A percentile compares a stretch with the other conserved stretches of the same genome.
Conservation (phyloP, 2,329 filamentous ascomycete species). For the Beauveria rudraprayagi region DNA sequence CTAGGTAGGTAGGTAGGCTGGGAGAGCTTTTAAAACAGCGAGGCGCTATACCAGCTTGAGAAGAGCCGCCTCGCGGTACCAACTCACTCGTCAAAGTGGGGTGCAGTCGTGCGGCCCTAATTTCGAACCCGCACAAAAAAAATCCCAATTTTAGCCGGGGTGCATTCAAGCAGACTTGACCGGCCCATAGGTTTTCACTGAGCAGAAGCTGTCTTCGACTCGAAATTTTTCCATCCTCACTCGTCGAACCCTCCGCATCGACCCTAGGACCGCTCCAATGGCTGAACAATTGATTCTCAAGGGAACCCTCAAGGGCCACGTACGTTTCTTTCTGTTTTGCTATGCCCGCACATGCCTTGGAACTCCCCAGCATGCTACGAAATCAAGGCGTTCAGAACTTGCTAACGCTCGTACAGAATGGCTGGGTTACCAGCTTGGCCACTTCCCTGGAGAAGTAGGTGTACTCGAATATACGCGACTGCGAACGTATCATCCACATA, state of each 20-base stretch:
- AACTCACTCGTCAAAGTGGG: constrained; percentile 8
- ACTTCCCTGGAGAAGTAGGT: constrained; percentile 97
- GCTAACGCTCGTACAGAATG: constrained; percentile 49
- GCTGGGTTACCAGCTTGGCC: constrained; percentile 98
- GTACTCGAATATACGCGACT: constrained; percentile 8
- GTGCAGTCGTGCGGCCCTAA: constrained; percentile 11
- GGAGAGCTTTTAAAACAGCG: background rate
- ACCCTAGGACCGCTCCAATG: constrained; percentile 51
- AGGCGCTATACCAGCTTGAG: background rate
- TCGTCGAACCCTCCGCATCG: constrained; percentile 28
- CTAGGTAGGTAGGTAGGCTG: background rate
- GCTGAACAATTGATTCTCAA: constrained; percentile 93
- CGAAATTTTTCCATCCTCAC: constrained; percentile 30
- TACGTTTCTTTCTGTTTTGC: constrained; percentile 36
- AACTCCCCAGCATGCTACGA: background rate
- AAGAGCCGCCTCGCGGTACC: background rate
- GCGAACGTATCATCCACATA: background rate
- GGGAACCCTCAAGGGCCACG: constrained; percentile 96
- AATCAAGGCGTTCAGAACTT: background rate
- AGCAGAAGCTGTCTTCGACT: constrained; percentile 9
- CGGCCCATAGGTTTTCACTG: constrained; percentile 11
- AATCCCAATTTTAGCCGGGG: constrained; percentile 13
- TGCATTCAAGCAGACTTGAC: constrained; percentile 9
- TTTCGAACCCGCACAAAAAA: constrained; percentile 15
- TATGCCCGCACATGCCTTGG: constrained; percentile 19